A percentile compares a stretch with the other conserved stretches of the same genome.
Conservation (phyloP, 768 basidiomycete species). For the Leccinum disarticulatum region DNA sequence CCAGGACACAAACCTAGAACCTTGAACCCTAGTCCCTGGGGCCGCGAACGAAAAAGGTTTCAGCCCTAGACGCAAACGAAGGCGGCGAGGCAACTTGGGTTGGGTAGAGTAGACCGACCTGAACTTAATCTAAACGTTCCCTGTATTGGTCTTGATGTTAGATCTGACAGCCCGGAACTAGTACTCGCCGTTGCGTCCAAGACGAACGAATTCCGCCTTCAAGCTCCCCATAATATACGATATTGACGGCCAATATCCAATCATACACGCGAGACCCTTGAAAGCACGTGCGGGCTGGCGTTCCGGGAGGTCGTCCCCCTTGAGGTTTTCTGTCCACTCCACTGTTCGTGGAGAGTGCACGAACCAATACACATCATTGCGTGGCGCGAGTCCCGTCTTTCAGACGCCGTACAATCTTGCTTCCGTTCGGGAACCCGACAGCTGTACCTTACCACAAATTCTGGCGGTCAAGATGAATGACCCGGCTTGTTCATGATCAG, state of each 20-base stretch:
- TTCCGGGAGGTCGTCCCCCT: background rate
- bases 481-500: background rate
- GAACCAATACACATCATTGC: background rate
- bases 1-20: background rate
- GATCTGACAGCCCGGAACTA: background rate
- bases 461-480: background rate
- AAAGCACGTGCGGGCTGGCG: background rate
- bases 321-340: background rate
- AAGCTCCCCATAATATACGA: background rate
- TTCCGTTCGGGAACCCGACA: background rate
- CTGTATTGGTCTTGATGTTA: slow-evolving; percentile 1
- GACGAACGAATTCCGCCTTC: slow-evolving; percentile 3
- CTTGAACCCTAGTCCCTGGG: background rate
- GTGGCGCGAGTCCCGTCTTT: background rate
- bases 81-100: background rate
- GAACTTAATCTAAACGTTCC: slow-evolving; percentile 1
- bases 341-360: background rate
- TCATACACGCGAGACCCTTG: background rate
- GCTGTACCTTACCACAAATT: background rate
- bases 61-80: background rate
- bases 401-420: background rate
- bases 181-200: background rate
- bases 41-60: background rate
- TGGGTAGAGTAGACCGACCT: background rate
- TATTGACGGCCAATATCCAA: background rate